Base-by-base conservation (phyloP, 2,329 filamentous ascomycete species). In the Clarireedia paspali region DNA sequence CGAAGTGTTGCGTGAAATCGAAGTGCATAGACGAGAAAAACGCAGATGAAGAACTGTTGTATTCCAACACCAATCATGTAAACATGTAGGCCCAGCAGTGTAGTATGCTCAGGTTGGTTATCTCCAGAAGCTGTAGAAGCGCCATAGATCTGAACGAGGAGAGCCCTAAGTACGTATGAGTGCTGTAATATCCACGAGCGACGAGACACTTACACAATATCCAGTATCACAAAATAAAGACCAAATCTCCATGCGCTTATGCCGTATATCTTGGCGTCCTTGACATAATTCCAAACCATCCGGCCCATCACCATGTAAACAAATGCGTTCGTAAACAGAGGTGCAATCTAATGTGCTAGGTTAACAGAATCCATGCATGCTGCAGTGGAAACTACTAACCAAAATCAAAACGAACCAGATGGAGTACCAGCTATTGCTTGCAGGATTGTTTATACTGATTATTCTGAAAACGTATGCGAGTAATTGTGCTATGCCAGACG, bases 111-210 rank as follows among this genome's bases (percentile, higher is more conserved):
- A 60, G 60, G 26, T 62, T 67, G 65, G 17, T 63, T 66, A 0
- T 69, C 70, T 0, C 71, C 71, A 3, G 67, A 61, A 70, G 72
- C 39, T 71, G 57, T 53, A 12, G 59, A 47, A 20, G 62, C 62
- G 20, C 62, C 62, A 39, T 26, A 50, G 36, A 57, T 42, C 39
- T 64, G 62, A 27, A 64, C 47, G 15, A 64, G 42, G 24, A 66
- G 57, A n/a, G 64, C 63, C 30, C 65, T 67, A 26, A 38, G 27
- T 24, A 36, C 7, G 15, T 23, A 6, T 51, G 9, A 42, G 36
- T 46, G 50, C 57, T 48, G 57, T 34, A 48, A 46, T 45, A 44
- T 14, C 12, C 10, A 27, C 20, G 27, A 20, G 39, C 39, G 36
- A 46, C 20, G n/a, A 14, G 7, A 39, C 15, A 54, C 65, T 56